These are phyloP conservation scores for Anisogramma anomala DNA, from an alignment of 2,329 filamentous ascomycete genomes.

Conservation along the genomic window DNA sequence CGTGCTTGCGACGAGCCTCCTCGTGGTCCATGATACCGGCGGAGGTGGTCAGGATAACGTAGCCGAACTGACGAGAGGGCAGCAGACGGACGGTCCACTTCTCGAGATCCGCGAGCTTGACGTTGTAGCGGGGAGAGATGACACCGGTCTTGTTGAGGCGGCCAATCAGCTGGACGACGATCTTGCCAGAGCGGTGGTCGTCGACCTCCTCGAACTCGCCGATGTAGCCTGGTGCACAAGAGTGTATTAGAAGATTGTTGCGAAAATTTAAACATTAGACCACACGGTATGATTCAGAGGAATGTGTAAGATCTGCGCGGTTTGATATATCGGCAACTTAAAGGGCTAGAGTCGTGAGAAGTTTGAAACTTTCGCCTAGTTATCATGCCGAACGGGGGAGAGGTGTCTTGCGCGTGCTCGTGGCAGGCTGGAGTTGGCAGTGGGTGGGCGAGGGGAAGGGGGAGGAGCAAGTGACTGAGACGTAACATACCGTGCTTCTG, in stretches of 20 bases:
- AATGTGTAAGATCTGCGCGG: constrained; percentile 96
- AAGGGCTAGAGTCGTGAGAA: constrained; percentile 89
- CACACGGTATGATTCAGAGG: constrained; percentile 61
- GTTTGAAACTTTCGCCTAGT: constrained; percentile 92
- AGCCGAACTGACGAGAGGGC: constrained; percentile 98
- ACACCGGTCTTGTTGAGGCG: constrained; percentile 99
- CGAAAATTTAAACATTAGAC: constrained; percentile 89
- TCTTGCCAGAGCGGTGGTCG: constrained; percentile 99
- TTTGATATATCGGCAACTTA: constrained; percentile 97
- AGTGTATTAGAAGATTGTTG: constrained; percentile 61
- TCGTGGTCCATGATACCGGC: constrained; percentile 99
- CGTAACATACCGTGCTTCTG: constrained; percentile 92
- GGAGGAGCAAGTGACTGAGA: constrained; percentile 1
- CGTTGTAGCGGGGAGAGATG: constrained; percentile 99
- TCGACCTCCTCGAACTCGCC: constrained; percentile 99
- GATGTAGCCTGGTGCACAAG: constrained; percentile 66
- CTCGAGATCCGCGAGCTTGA: constrained; percentile 94
- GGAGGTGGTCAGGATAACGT: constrained; percentile 97
- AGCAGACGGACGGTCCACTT: constrained; percentile 99
- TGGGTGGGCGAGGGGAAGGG: neutral
- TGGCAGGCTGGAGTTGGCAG: no score
- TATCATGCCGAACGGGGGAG: constrained; percentile 81
- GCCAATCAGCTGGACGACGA: constrained; percentile 98
- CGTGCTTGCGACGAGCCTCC: constrained; percentile 98
- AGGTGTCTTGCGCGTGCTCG: constrained; percentile 8